These are phyloP conservation scores for Emericellopsis atlantica DNA, from an alignment of 2,329 filamentous ascomycete genomes.

Conservation along the genomic window DNA sequence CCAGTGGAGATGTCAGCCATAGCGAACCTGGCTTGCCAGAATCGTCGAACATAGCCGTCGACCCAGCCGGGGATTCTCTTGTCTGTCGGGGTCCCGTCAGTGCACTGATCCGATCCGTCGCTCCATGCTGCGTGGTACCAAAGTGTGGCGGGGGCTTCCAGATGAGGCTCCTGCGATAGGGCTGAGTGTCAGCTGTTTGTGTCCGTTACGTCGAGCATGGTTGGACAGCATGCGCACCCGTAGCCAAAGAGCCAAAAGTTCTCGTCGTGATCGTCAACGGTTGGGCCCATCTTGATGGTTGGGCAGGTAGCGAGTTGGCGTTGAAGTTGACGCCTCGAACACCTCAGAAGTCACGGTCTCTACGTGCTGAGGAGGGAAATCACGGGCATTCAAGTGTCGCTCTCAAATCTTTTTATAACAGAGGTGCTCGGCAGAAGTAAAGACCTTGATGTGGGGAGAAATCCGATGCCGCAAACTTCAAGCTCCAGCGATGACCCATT, in stretches of 20 bases:
- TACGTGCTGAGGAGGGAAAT: too few relatives aligned
- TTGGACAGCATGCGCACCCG: constrained; percentile 47
- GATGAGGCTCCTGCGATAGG: constrained; percentile 59
- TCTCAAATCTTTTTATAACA: too few relatives aligned
- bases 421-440: too few relatives aligned
- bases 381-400: too few relatives aligned
- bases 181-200: background rate
- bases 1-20: constrained; percentile 3
- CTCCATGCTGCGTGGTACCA: constrained; percentile 39
- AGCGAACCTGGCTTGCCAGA: constrained; percentile 60
- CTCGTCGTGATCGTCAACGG: constrained; percentile 40
- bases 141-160: constrained; percentile 97
- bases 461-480: too few relatives aligned
- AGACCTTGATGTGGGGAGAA: too few relatives aligned
- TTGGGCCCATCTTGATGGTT: constrained; percentile 18
- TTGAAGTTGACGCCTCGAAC: too few relatives aligned
- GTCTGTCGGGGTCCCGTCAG: constrained; percentile 39
- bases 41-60: constrained; percentile 82
- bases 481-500: too few relatives aligned
- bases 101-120: background rate
- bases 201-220: constrained; percentile 2
- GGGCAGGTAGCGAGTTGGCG: too few relatives aligned
- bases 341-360: too few relatives aligned
- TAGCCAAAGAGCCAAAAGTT: constrained; percentile 92
- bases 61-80: constrained; percentile 80